A percentile compares a stretch with the other conserved stretches of the same genome.
phyloP scores from a whole-genome alignment of 208 protist species.

The Trypanosoma rangeli region DNA sequence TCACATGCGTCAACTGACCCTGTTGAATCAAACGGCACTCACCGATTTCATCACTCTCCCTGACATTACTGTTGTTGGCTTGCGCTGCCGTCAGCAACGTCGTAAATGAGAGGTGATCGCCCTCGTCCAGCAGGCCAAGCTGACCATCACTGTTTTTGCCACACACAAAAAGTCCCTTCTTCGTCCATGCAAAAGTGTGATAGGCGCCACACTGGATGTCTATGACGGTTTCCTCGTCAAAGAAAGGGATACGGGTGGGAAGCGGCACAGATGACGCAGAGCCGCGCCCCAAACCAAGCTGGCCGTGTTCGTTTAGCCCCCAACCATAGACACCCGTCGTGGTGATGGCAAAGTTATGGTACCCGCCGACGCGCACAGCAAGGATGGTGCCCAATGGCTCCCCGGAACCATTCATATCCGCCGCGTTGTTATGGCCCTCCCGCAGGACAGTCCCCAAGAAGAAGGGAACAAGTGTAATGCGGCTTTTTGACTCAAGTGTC shows the following conservation, averaged over 20 bases:
- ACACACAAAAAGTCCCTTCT: constrained; percentile 61
- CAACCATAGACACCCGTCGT: constrained; percentile 65
- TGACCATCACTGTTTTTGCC: constrained; percentile 82
- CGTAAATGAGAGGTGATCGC: constrained; percentile 34
- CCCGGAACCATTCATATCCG: neutral
- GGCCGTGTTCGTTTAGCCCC: constrained; percentile 78
- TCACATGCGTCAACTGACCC: constrained; percentile 71
- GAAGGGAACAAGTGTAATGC: constrained; percentile 24
- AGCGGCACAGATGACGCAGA: constrained; percentile 7
- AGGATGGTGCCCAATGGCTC: constrained; percentile 27
- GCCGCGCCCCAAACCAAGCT: constrained; percentile 61
- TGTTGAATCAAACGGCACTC: constrained; percentile 27
- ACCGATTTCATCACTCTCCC: neutral
- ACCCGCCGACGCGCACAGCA: constrained; percentile 66
- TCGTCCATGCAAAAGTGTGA: constrained; percentile 59
- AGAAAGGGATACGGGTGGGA: constrained; percentile 50
- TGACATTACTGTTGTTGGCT: constrained; percentile 2
- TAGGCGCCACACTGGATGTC: constrained; percentile 41
- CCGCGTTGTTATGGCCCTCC: neutral
- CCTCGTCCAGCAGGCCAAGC: constrained; percentile 57
- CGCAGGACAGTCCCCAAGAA: constrained; percentile 13
- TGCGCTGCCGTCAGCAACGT: constrained; percentile 17
- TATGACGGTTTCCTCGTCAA: constrained; percentile 31
- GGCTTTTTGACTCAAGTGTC: constrained; percentile 13
- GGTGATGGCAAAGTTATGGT: constrained; percentile 82